A percentile compares a stretch with the other conserved stretches of the same genome.
These are phyloP conservation scores for Sergeia podlipaevii DNA, from an alignment of 208 protist genomes.

Conservation along the genomic window DNA sequence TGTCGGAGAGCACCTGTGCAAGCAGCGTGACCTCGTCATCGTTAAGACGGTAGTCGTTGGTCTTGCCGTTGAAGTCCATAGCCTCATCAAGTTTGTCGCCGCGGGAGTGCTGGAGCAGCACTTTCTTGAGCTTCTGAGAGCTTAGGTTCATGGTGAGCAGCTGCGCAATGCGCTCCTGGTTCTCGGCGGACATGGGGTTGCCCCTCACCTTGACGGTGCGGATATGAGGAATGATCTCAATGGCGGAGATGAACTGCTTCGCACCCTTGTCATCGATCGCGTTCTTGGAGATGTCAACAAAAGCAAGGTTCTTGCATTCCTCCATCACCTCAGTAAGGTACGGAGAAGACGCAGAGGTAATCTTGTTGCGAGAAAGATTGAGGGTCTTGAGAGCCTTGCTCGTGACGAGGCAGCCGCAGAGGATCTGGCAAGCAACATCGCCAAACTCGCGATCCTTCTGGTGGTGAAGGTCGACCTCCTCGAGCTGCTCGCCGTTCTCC, in stretches of 20 bases:
- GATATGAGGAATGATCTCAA: conserved; percentile 43
- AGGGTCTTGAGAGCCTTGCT: conserved; percentile 43
- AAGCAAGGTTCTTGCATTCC: conserved; percentile 30
- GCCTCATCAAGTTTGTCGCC: conserved; percentile 32
- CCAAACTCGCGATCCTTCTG: conserved; percentile 29
- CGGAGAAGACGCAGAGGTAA: conserved; percentile 47
- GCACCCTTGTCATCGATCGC: conserved; percentile 60
- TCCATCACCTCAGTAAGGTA: conserved; percentile 63
- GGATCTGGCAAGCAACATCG: conserved; percentile 51
- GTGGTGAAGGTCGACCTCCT: conserved; percentile 48
- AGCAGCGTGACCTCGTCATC: conserved; percentile 68
- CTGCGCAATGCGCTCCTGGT: conserved; percentile 40
- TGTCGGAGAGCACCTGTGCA: conserved; percentile 38
- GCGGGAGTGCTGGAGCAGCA: conserved; percentile 35
- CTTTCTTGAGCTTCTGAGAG: conserved; percentile 59
- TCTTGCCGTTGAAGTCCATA: conserved; percentile 63
- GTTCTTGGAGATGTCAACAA: conserved; percentile 74
- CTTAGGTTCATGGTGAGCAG: conserved; percentile 69
- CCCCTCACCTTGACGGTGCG: conserved; percentile 30
- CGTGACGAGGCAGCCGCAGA: conserved; percentile 42
- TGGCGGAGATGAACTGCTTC: conserved; percentile 28
- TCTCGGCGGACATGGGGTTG: conserved; percentile 50
- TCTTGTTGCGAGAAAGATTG: conserved; percentile 62
- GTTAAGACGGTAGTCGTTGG: conserved; percentile 40
- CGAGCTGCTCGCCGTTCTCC: conserved; percentile 38